These are phyloP conservation scores for Pythium biforme DNA, from an alignment of 352 stramenopile species.

Conservation along the genomic window DNA sequence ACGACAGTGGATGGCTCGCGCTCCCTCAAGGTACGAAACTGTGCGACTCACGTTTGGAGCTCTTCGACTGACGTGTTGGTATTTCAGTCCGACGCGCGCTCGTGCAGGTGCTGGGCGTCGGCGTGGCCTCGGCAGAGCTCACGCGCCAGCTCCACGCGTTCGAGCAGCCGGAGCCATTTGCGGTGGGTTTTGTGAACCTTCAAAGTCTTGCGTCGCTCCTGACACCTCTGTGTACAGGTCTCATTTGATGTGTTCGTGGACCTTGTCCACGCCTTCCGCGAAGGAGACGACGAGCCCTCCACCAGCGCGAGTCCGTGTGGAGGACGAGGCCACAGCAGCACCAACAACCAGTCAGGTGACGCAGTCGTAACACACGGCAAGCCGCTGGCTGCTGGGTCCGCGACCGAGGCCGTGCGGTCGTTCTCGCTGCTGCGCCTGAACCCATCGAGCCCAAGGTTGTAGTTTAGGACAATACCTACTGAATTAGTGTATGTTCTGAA, in stretches of 20 bases:
- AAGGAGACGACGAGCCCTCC: constrained; percentile 1
- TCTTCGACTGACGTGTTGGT: no score
- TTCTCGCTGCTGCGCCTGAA: constrained; percentile 22
- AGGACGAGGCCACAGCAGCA: neutral
- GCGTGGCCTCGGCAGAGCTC: constrained; percentile 45
- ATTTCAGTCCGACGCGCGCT: constrained; percentile 60
- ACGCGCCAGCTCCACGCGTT: constrained; percentile 30
- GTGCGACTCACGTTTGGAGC: no score
- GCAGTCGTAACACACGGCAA: neutral
- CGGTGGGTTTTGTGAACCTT: constrained; percentile 27
- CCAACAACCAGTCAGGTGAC: neutral
- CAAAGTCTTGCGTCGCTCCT: neutral
- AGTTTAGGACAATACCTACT: constrained; percentile 10
- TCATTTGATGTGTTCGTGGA: constrained; percentile 64
- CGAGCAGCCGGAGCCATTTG: constrained; percentile 35
- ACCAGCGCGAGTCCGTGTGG: neutral
- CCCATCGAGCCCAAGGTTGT: constrained; percentile 4
- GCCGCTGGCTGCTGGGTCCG: constrained; percentile 15
- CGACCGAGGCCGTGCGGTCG: constrained; percentile 19
- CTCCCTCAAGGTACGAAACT: constrained; percentile 54
- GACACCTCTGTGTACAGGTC: constrained; percentile 33
- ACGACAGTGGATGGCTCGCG: constrained; percentile 41
- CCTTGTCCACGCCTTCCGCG: constrained; percentile 40
- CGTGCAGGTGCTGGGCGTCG: constrained; percentile 58
- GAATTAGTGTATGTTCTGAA: neutral